These are phyloP conservation scores for Fistulinella cinereoalba DNA, from an alignment of 1,284 basidiomycete genomes.

Conservation along the genomic window DNA sequence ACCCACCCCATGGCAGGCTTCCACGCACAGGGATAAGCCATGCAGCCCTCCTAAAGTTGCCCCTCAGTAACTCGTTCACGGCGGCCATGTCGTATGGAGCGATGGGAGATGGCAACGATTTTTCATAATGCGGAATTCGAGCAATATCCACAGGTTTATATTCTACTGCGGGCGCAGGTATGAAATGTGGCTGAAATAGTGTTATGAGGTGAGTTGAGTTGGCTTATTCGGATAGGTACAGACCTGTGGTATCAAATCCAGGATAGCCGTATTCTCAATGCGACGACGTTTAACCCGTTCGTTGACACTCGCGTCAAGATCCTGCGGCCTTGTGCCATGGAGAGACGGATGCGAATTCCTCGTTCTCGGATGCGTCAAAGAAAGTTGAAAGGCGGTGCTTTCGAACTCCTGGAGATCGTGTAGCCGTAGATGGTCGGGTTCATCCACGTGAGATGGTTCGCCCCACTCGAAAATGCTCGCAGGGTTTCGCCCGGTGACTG, in stretches of 20 bases:
- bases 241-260: slow-evolving; percentile 29
- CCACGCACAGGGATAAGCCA: slow-evolving; percentile 70
- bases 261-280: slow-evolving; percentile 16
- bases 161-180: slow-evolving; percentile 18
- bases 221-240: no score
- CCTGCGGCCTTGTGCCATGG: slow-evolving; percentile 17
- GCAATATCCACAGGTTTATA: slow-evolving; percentile 17
- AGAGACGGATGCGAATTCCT: neutral
- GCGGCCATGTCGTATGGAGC: slow-evolving; percentile 40
- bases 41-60: slow-evolving; percentile 43
- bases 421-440: slow-evolving; percentile 36
- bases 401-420: slow-evolving; percentile 44
- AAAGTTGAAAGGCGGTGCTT: slow-evolving; percentile 21
- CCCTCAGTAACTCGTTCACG: slow-evolving; percentile 25
- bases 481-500: neutral
- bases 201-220: no score
- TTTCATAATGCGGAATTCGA: slow-evolving; percentile 25
- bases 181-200: slow-evolving; percentile 30
- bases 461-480: slow-evolving; percentile 39
- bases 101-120: slow-evolving; percentile 37
- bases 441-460: slow-evolving; percentile 20
- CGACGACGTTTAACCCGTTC: slow-evolving; percentile 18
- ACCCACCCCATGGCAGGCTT: slow-evolving; percentile 47
- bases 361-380: neutral
- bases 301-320: slow-evolving; percentile 1